Conservation (phyloP, 352 stramenopile genomes). For the Phytophthora lateralis region DNA sequence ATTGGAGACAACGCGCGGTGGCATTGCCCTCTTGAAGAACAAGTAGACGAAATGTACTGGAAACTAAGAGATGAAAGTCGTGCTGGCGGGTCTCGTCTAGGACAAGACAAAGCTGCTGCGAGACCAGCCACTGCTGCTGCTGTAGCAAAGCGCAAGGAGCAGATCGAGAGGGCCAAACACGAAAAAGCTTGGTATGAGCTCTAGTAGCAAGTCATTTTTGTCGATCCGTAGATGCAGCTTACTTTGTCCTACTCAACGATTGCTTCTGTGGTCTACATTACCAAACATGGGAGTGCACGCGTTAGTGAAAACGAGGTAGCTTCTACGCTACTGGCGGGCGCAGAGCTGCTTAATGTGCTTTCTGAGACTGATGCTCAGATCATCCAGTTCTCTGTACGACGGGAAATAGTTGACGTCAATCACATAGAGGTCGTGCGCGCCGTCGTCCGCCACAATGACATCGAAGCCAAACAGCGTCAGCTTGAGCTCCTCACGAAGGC, state of each 20-base stretch:
- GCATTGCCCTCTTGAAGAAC: slow-evolving; percentile 19
- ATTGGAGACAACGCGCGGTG: slow-evolving; percentile 20
- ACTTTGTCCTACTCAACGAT: not conserved
- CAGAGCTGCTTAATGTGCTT: slow-evolving; percentile 62
- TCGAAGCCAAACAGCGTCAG: slow-evolving; percentile 87
- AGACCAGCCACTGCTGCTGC: slow-evolving; percentile 23
- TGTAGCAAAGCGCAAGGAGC: slow-evolving; percentile 34
- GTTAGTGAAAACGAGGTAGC: slow-evolving; percentile 1
- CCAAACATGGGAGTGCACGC: slow-evolving; percentile 11
- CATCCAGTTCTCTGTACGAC: slow-evolving; percentile 83
- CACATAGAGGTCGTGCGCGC: slow-evolving; percentile 59
- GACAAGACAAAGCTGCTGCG: slow-evolving; percentile 3
- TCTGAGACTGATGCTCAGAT: slow-evolving; percentile 64
- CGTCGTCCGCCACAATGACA: slow-evolving; percentile 74
- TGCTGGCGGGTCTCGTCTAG: slow-evolving; percentile 5
- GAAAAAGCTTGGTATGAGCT: slow-evolving; percentile 32
- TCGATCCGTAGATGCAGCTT: no score
- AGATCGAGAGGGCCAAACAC: slow-evolving; percentile 35
- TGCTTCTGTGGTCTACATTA: slow-evolving; percentile 14
- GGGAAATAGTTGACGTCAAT: slow-evolving; percentile 92
- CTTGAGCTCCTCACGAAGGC: slow-evolving; percentile 63
- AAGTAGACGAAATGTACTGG: slow-evolving; percentile 21
- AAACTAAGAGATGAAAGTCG: slow-evolving; percentile 9
- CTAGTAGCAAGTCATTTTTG: no score
- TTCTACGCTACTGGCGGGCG: slow-evolving; percentile 21